Base-by-base conservation (phyloP, 164 flowering plant genomes). In the Euptelea pleiosperma region DNA sequence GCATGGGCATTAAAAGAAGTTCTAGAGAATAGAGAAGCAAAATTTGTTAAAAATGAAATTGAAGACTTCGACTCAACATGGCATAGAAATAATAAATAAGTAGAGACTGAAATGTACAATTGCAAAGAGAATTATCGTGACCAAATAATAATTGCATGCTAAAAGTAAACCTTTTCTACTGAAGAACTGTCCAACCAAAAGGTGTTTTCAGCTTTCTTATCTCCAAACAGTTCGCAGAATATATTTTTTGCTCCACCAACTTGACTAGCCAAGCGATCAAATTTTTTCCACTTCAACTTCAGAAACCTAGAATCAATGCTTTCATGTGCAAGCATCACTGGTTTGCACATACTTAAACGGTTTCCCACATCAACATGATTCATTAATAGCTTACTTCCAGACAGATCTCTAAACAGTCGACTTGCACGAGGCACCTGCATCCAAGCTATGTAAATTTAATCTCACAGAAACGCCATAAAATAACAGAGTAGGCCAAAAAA, bases 121-220 rank as follows among this genome's bases (percentile, higher is more conserved):
- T 47, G 24, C 28, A 15, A 31, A 6, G 33, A 45, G 18, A 28
- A 31, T 21, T 33, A 21, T 45, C 42, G 33, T 24, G 28, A 35
- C 36, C 39, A 43, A 54, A 57, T 8, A 29, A 61, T 6, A 52
- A 22, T 8, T 54, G 46, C 3, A 16, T 19, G 26, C 28, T 39
- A 46, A 45, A 57, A 29, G 60, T 48, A 49, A 47, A 93, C 98
- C 97, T 84, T 81, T 66, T 93, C 97, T 31, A 65, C 61, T 21
- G 96, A 83, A 52, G 97, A 84, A 73, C 94, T 93, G 76, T 93
- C 98, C 68, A 93, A 66, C 98, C 98, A 93, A 74, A 89, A 93
- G 16, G 98, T 86, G 73, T 90, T 73, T 56, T 74, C 76, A 58
- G 84, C 87, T 24, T 79, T 74, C 45, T 65, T 57, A 51, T 77